Base-by-base conservation (phyloP, 345 rosid species). In the Sapria himalayana region DNA sequence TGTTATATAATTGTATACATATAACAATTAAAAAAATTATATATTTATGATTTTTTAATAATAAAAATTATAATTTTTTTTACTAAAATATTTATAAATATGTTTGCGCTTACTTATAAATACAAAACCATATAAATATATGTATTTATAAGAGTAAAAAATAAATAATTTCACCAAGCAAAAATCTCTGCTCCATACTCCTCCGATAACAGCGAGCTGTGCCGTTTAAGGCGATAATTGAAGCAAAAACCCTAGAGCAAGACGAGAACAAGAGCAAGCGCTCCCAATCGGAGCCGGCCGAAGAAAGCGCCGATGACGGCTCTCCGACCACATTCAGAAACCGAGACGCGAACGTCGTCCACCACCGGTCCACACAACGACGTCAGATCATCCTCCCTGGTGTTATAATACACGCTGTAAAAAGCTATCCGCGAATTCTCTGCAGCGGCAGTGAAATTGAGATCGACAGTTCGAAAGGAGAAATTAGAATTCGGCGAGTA, bases 351-450 rank as follows among this genome's bases (percentile, higher is more conserved):
- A 8, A 89, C 68, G 33, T 82, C 77, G n/a, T 89, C 98, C 41
- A 89, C 66, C 49, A 89, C 98, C 2, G 98, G 98, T 39, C 98
- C 98, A 9, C 98, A 89, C 15, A 89, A 50, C 2, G 98, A 89
- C 69, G 94, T 82, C 98, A 76, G 73, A 55, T 82, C 98, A 41
- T 89, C 94, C 0, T 63, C 74, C 70, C 97, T 72, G 2, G 94
- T 82, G 24, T 89, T 89, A 59, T 89, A 89, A 46, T 89, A 89
- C 43, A 89, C 65, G 10, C 98, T 89, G 51, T 66, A 89, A 59
- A 89, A 89, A 4, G 98, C 98, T 1, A 89, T 63, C 1, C 94
- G 66, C 0, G 95, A 74, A 40, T 81, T 67, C 33, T 89, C 98
- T 0, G 98, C 98, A 49, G 72, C 76, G 3, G 98, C 62, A 0